Evolutionary conservation across 2,329 filamentous ascomycete species (phyloP), one percentile per base, ranked within the genome.

Genomic region (Shiraia bambusicola): DNA sequence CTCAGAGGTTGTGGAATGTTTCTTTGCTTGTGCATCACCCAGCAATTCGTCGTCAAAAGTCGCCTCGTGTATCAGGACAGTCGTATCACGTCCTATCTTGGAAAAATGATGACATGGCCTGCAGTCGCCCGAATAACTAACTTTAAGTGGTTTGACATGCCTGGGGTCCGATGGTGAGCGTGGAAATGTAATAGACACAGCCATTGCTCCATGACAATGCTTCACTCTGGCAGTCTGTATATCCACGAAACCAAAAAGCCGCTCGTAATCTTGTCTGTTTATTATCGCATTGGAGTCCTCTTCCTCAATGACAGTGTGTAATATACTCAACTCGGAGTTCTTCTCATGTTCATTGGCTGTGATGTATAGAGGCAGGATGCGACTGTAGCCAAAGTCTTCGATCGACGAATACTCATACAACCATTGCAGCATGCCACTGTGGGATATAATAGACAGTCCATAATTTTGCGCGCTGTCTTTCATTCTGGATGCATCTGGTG

Each of bases 61-160:
- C 49, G 90, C 91, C 76, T 98, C 93, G 72, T 98, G 93, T 41
- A 98, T 82, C 4, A 96, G 80, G 6, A 98, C 78, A 11, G 92
- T 95, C 2, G 86, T 84, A 48, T 83, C 83, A 32, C 73, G 72
- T 32, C 88, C 94, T 36, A 92, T 86, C 10, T 69, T 54, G 0
- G 82, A 81, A 61, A 98, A 96, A 0, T 71, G 63, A 2, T 71
- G 58, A 0, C 54, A 58, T 2, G 93, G 93, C 6, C 93, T 81
- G 65, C 92, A 97, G 72, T 98, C 93, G 41, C 93, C 93, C 4
- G 88, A 95, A 72, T 95, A 98, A 32, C 89, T 88, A 42, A 95
- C 77, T 65, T 92, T 93, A 65, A 98, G 86, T 4, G 66, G 66
- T 83, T 86, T 56, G 11, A 55, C 45, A 14, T 40, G 30, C 8